A percentile compares a stretch with the other conserved stretches of the same genome.
Evolutionary conservation across 768 basidiomycete species (phyloP).

Genomic region (Podaxis sp.): DNA sequence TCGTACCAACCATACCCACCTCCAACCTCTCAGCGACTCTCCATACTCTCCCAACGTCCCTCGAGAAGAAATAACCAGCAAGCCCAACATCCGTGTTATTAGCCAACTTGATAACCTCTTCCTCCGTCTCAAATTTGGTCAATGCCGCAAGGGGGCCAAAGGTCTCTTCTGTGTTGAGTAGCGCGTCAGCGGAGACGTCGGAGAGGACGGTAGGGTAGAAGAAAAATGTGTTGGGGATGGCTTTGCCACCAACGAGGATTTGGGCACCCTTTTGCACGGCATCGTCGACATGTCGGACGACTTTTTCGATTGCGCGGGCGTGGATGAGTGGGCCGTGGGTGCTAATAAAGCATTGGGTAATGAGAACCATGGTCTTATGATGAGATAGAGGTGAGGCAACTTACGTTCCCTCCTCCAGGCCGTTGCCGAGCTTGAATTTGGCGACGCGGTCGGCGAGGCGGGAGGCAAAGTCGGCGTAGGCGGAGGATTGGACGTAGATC

Average conservation of each 20-base stretch:
- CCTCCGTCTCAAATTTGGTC: constrained; percentile 90
- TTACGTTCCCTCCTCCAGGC: constrained; percentile 74
- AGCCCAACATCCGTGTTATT: constrained; percentile 84
- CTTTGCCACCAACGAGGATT: constrained; percentile 86
- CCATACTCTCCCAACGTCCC: constrained; percentile 88
- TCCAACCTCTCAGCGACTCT: constrained; percentile 93
- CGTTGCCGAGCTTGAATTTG: constrained; percentile 84
- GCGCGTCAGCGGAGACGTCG: constrained; percentile 71
- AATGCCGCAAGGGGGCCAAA: constrained; percentile 92
- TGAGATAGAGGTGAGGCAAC: constrained; percentile 20
- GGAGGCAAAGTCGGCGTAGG: constrained; percentile 92
- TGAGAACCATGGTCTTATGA: neutral
- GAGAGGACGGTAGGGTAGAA: constrained; percentile 86
- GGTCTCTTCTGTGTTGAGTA: constrained; percentile 82
- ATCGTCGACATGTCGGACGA: constrained; percentile 81
- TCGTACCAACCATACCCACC: constrained; percentile 88
- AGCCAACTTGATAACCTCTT: constrained; percentile 83
- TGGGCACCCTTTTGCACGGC: constrained; percentile 84
- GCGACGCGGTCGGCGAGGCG: constrained; percentile 82
- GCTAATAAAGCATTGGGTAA: constrained; percentile 31
- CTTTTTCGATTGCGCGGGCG: constrained; percentile 80
- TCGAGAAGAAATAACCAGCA: constrained; percentile 90
- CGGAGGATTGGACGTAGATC: constrained; percentile 86
- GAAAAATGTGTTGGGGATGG: constrained; percentile 59
- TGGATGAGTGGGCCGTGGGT: constrained; percentile 98